phyloP scores from a whole-genome alignment of 2,329 filamentous ascomycete species.

The Cryphonectria carpinicola region DNA sequence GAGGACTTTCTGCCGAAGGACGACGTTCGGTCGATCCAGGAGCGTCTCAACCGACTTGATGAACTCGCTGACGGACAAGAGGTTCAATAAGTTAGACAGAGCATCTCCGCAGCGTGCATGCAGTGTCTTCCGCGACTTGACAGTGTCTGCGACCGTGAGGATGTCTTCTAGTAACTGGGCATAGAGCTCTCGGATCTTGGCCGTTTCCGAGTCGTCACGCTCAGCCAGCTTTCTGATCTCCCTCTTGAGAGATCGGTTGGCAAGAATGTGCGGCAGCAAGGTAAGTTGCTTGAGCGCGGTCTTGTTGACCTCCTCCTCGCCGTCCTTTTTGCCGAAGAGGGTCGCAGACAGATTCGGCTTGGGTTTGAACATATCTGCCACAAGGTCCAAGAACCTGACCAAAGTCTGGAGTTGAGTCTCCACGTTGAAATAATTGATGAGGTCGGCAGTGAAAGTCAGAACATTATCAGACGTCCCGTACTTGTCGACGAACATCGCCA shows the following conservation, averaged over 20 bases:
- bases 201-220: conserved; percentile 66
- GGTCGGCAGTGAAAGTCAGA: conserved; percentile 72
- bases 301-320: conserved; percentile 52
- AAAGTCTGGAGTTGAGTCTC: conserved; percentile 79
- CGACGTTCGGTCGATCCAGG: conserved; percentile 74
- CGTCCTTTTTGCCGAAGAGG: conserved; percentile 64
- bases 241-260: conserved; percentile 58
- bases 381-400: conserved; percentile 74
- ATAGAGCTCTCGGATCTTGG: conserved; percentile 71
- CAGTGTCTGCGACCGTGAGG: conserved; percentile 66
- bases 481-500: conserved; percentile 88
- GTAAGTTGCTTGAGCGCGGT: conserved; percentile 59
- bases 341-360: conserved; percentile 75
- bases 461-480: conserved; percentile 79
- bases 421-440: conserved; percentile 74
- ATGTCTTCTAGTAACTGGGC: conserved; percentile 69
- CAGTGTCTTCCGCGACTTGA: conserved; percentile 60
- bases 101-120: conserved; percentile 68
- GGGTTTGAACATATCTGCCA: conserved; percentile 74
- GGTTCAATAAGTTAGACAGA: conserved; percentile 77
- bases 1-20: conserved; percentile 78
- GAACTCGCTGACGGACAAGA: conserved; percentile 86
- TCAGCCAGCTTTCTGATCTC: conserved; percentile 62
- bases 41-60: conserved; percentile 85
- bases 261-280: conserved; percentile 61